Base-by-base conservation (phyloP, 371 early-diverging fungal species). In the Lichtheimia hyalospora region DNA sequence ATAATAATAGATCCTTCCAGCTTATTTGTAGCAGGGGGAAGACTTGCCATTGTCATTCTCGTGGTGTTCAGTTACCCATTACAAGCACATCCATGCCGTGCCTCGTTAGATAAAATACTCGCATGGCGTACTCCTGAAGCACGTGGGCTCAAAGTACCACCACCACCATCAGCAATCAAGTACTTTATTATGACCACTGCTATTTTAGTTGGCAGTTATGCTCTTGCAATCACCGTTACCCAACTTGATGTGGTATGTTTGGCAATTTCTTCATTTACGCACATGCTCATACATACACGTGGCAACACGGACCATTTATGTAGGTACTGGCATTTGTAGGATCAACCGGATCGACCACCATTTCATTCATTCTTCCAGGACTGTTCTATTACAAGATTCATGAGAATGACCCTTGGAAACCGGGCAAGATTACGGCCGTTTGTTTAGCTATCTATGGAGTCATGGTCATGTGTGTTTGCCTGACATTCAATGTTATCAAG, bases 341-440 rank as follows among this genome's bases (percentile, higher is more conserved):
- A 12, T 94, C 99, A 1, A 99, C 99, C 1, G 99, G 99, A 7
- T 96, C 97, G 1, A 97, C 98, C 1, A 87, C 94, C 16, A 96
- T 99, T 58, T 96, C 98, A 57, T 96, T 98, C 64, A 98, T 99
- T 59, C 81, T 99, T 24, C 99, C 99, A 0, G 93, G 97, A 2
- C 46, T 96, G 10, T 94, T 98, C 60, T 99, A 97, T 77, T 91
- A 91, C 77, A 93, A 92, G 74, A 68, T 96, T 54, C 86, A 90
- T 58, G 71, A 79, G 52, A 68, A 83, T 57, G 70, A 82, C 20
- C 79, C 82, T 2, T 88, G 88, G 90, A 72, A 70, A 41, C 58
- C 51, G 7, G 74, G 74, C 52, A 85, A 85, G 61, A 66, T 85
- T 25, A 51, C 69, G 12, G 73, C 89, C 3, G 78, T 83, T 5